These are phyloP conservation scores for Cladosporium phlei DNA, from an alignment of 2,329 filamentous ascomycete species.

Conservation along the genomic window DNA sequence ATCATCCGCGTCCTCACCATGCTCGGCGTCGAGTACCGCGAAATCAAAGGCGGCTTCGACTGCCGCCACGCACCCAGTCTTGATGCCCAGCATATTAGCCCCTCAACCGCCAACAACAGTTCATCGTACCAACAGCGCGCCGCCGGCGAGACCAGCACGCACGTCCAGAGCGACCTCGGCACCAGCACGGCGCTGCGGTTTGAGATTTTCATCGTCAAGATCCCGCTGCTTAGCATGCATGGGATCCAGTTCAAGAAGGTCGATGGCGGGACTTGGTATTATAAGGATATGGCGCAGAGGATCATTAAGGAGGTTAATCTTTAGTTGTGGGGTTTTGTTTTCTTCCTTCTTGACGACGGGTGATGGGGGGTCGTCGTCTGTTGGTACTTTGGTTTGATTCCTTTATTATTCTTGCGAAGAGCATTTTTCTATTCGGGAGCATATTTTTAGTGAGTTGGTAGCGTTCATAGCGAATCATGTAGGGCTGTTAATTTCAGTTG, in stretches of 20 bases:
- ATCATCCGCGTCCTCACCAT: constrained; percentile 85
- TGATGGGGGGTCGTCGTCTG: too few relatives aligned
- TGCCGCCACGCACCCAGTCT: constrained; percentile 88
- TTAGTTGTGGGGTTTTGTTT: too few relatives aligned
- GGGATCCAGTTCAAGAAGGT: constrained; percentile 98
- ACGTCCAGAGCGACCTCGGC: constrained; percentile 84
- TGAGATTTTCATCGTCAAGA: constrained; percentile 96
- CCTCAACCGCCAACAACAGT: constrained; percentile 39
- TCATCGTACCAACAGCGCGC: constrained; percentile 42
- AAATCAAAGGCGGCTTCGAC: constrained; percentile 90
- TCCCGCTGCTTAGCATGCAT: constrained; percentile 84
- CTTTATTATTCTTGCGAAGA: too few relatives aligned
- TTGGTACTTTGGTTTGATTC: too few relatives aligned
- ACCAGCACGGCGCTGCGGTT: constrained; percentile 81
- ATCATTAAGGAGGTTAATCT: constrained; percentile 73
- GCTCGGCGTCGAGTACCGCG: constrained; percentile 82
- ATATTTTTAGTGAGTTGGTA: too few relatives aligned
- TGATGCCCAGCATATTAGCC: constrained; percentile 62
- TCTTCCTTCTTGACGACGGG: too few relatives aligned
- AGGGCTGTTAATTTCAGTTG: too few relatives aligned
- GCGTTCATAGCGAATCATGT: too few relatives aligned
- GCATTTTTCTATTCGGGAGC: too few relatives aligned
- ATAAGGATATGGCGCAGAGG: constrained; percentile 96
- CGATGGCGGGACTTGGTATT: constrained; percentile 93
- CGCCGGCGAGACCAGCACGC: constrained; percentile 83